A percentile compares a stretch with the other conserved stretches of the same genome.
These are phyloP conservation scores for barrel medic (Medicago truncatula) DNA, from an alignment of 306 rosid species.

Conservation along the genomic window MtrunA17r5.0-ANR NC_053043.1:41912501-41913000, in stretches of 20 bases:
- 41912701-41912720: constrained; percentile 39
- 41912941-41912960: constrained; percentile 44
- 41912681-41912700: constrained; percentile 2
- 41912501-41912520: constrained; percentile 9
- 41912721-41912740: constrained; percentile 64
- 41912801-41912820: constrained; percentile 98
- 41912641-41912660: not conserved
- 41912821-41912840: constrained; percentile 42
- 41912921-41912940: constrained; percentile 39
- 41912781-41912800: constrained; percentile 98
- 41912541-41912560: constrained; percentile 45
- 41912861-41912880: constrained; percentile 6
- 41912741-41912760: constrained; percentile 98
- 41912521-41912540: constrained; percentile 19
- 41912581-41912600: constrained; percentile 7
- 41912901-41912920: constrained; percentile 19
- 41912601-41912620: constrained; percentile 3
- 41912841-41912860: constrained; percentile 29
- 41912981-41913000: constrained; percentile 95
- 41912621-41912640: constrained; percentile 13
- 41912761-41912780: constrained; percentile 99
- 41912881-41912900: constrained; percentile 1
- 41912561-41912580: constrained; percentile 2
- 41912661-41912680: constrained; percentile 16
- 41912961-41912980: constrained; percentile 78